These are phyloP conservation scores for Prunus persica DNA, from an alignment of 306 rosid genomes.

Conservation along the genomic window Prunus_persica_NCBIv2 NC_034012.1:18385501-18386000, in stretches of 20 bases:
- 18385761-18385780: constrained; percentile 86
- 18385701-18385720: constrained; percentile 93
- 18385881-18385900: background rate
- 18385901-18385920: background rate
- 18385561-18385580: background rate
- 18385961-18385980: background rate
- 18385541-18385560: constrained; percentile 87
- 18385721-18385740: constrained; percentile 95
- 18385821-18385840: background rate
- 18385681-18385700: constrained; percentile 53
- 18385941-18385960: background rate
- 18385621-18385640: background rate
- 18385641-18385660: background rate
- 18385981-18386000: constrained; percentile 18
- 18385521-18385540: constrained; percentile 65
- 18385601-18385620: background rate
- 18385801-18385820: background rate
- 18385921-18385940: background rate
- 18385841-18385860: background rate
- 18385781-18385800: constrained; percentile 53
- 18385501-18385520: constrained; percentile 79
- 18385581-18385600: background rate
- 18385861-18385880: background rate
- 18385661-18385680: constrained; percentile 10
- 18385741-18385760: constrained; percentile 93